These are phyloP conservation scores for Mollisiaceae sp. DNA, from an alignment of 2,329 filamentous ascomycete species.

Conservation along the genomic window DNA sequence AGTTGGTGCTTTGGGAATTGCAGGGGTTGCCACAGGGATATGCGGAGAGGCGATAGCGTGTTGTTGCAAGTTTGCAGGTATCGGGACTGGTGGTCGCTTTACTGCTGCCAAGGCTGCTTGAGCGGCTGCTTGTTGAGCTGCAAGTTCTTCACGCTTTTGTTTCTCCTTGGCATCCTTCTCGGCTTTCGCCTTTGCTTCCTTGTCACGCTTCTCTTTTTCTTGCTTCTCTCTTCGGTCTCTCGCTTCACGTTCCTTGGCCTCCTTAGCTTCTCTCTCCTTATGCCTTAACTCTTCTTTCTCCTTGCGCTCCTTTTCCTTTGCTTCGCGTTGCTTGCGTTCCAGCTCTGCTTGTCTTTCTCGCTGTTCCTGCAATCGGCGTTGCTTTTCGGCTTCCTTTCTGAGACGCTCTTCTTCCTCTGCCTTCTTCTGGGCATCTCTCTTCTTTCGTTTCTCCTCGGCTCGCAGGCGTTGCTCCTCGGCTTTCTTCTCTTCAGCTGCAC, in stretches of 20 bases:
- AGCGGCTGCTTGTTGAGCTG: conserved; percentile 45
- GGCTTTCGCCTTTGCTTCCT: conserved; percentile 54
- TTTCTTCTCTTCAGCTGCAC: conserved; percentile 78
- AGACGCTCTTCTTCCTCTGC: conserved; percentile 87
- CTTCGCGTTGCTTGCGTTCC: conserved; percentile 82
- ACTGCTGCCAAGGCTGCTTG: conserved; percentile 48
- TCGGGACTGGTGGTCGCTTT: conserved; percentile 54
- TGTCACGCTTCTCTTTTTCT: conserved; percentile 63
- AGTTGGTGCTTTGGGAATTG: conserved; percentile 80
- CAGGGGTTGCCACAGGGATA: conserved; percentile 78
- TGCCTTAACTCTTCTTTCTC: conserved; percentile 82
- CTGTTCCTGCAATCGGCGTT: conserved; percentile 80
- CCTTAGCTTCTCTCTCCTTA: conserved; percentile 77
- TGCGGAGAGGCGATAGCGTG: conserved; percentile 76
- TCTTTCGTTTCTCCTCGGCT: conserved; percentile 88
- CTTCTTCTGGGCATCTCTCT: conserved; percentile 88
- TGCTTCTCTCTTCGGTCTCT: conserved; percentile 63
- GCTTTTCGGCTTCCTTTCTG: conserved; percentile 84
- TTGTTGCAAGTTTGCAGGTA: conserved; percentile 61
- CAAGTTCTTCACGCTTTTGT: conserved; percentile 51
- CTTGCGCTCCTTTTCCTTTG: conserved; percentile 82
- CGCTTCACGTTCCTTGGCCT: conserved; percentile 64
- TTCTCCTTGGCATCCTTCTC: conserved; percentile 55
- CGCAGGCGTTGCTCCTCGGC: conserved; percentile 80
- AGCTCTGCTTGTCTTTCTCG: conserved; percentile 83